Evolutionary conservation across 2,329 filamentous ascomycete genomes (phyloP), one percentile per base, ranked within the genome.

Genomic region (Alternaria longipes): DNA sequence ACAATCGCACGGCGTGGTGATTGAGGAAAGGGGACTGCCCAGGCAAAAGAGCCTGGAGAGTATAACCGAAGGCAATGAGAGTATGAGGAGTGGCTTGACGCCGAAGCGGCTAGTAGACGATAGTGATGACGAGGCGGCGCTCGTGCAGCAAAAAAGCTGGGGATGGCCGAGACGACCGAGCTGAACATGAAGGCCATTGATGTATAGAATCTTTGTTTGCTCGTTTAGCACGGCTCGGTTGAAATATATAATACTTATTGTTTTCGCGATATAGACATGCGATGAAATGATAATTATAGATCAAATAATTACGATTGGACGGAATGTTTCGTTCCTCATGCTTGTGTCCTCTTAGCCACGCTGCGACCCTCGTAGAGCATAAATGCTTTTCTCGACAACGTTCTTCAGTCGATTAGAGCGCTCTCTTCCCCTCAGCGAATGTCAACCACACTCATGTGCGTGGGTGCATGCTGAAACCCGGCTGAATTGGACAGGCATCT

Each of bases 101-200:
- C 63, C 50, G 4, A 69, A 72, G 53, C 56, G 59, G 51, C 20
- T 50, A 7, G 14, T 32, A 2, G 56, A 59, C 7, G 69, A 73
- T 36, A 73, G 70, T 14, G 70, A 73, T 46, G 70, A 73, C 32
- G 70, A 73, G 55, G 63, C 63, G 12, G 69, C 68, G 20, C 60
- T 73, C 22, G 69, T 73, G 11, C 56, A 53, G 30, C 63, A 60
- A 36, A 63, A 60, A 22, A 16, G 20, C 4, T 52, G 54, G 55
- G 42, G 51, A 40, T 60, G 55, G 61, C 58, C 58, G 45, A 52
- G 62, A 46, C 30, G 59, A 38, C 24, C 18, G 22, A 63, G 45
- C 38, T 61, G 41, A 55, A 5, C 8, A 7, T 28, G 22, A 36
- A 8, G 18, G 14, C 30, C 32, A 18, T 14, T 12, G 14, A 54